Evolutionary conservation across 371 early-diverging fungal species (phyloP).

Genomic region (Rhizopus arrhizus): DNA sequence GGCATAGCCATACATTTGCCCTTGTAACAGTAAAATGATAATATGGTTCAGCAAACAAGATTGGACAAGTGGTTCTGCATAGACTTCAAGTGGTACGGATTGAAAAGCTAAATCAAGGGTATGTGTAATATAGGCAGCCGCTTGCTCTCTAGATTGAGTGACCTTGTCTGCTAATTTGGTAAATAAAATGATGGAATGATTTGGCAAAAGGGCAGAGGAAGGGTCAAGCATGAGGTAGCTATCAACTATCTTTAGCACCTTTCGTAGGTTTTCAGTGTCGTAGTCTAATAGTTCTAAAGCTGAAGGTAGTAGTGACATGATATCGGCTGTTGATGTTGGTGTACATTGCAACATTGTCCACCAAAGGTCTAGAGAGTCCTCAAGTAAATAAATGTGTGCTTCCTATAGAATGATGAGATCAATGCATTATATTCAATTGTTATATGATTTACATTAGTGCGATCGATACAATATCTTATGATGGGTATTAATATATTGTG

Average conservation of each 20-base stretch:
- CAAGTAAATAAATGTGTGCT: constrained; percentile 81
- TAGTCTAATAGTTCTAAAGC: constrained; percentile 69
- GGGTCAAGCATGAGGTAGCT: constrained; percentile 76
- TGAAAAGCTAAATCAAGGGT: constrained; percentile 63
- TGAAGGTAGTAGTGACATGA: constrained; percentile 66
- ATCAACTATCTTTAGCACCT: constrained; percentile 76
- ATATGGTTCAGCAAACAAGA: constrained; percentile 60
- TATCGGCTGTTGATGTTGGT: constrained; percentile 46
- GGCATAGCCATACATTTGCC: constrained; percentile 64
- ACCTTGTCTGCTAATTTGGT: constrained; percentile 58
- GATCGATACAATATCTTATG: constrained; percentile 70
- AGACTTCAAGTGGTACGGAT: constrained; percentile 51
- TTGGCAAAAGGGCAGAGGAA: constrained; percentile 49
- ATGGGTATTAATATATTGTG: constrained; percentile 77
- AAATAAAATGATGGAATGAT: constrained; percentile 48
- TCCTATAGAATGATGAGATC: constrained; percentile 45
- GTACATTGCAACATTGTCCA: constrained; percentile 74
- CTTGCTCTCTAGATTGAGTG: constrained; percentile 62
- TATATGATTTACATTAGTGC: constrained; percentile 40
- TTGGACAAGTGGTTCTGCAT: constrained; percentile 54
- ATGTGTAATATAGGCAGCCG: constrained; percentile 62
- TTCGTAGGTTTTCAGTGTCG: constrained; percentile 76
- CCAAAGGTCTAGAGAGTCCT: constrained; percentile 91
- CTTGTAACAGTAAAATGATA: constrained; percentile 55
- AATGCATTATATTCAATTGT: not conserved